These are phyloP conservation scores for Aechmea fasciata DNA, from an alignment of 176 grass and related monocot species.

Conservation along the genomic window DNA sequence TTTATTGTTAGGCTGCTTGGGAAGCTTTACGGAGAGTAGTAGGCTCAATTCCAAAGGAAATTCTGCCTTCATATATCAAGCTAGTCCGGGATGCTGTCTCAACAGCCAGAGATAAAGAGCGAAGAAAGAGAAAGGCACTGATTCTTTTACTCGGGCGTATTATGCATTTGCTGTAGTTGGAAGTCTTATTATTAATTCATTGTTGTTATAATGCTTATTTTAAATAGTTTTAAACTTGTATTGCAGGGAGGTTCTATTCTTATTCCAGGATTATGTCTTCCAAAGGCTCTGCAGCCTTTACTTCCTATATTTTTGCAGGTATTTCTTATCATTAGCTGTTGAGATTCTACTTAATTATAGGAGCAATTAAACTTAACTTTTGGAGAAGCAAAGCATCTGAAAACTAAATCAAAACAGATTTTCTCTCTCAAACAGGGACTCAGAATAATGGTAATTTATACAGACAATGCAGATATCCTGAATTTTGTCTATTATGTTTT, in stretches of 20 bases:
- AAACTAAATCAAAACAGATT: too few relatives aligned
- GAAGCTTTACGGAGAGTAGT: conserved; percentile 93
- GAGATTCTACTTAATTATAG: background rate
- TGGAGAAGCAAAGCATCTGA: too few relatives aligned
- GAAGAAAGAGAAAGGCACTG: conserved; percentile 79
- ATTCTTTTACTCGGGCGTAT: conserved; percentile 10
- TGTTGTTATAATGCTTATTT: conserved; percentile 8
- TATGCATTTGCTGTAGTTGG: conserved; percentile 9
- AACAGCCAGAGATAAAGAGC: conserved; percentile 94
- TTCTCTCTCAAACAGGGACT: conserved; percentile 6
- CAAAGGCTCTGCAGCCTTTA: conserved; percentile 85
- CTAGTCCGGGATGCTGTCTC: conserved; percentile 89
- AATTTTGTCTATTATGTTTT: background rate
- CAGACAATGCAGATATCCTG: too few relatives aligned
- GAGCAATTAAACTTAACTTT: too few relatives aligned
- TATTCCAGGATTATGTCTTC: conserved; percentile 83
- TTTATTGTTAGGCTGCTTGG: conserved; percentile 61
- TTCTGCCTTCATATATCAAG: conserved; percentile 82
- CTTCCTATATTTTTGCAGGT: conserved; percentile 95
- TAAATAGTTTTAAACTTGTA: conserved; percentile 27
- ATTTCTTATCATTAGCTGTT: conserved; percentile 18
- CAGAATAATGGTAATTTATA: too few relatives aligned
- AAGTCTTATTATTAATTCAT: background rate
- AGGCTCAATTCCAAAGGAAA: conserved; percentile 76
- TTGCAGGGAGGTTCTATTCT: conserved; percentile 85